Base-by-base conservation (phyloP, 805 yeast species). In the Candida ipomoeae region DNA sequence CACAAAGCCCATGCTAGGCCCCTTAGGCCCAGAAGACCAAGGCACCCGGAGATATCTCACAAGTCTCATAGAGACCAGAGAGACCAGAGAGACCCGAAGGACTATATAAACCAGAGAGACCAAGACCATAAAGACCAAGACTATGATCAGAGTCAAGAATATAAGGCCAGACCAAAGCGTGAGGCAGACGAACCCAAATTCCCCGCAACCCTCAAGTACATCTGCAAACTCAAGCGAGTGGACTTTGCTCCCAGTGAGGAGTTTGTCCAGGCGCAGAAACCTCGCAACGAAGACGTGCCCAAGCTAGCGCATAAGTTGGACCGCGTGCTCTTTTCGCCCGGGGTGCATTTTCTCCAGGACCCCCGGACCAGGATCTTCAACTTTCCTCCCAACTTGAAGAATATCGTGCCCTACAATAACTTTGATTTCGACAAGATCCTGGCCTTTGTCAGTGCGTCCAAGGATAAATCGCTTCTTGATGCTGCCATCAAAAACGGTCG, bases 331-430 rank as follows among this genome's bases (percentile, higher is more conserved):
- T 88, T 86, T 63, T 83, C 85, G 31, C 96, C 96, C 0, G 64
- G 95, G 79, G 84, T 88, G 1, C 96, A 90, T 57, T 84, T 79
- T 52, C 65, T 87, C 32, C 82, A 81, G 60, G 97, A 91, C 66
- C 84, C 90, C 17, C 74, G 97, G 52, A 81, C 96, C 0, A 74
- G 83, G 43, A 83, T 82, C 1, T 83, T 75, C 65, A 88, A 89
- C 63, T 90, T 87, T 63, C 70, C 82, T 7, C 82, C 84, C 2
- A 73, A 69, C 48, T 68, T 92, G 40, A 78, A 78, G 53, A 63
- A 76, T 8, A 80, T 91, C 21, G 79, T 85, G 54, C 74, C 82
- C 5, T 76, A 85, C 32, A 47, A 81, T 23, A 84, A 87, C 36
- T 85, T 89, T 57, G 82, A 87, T 60, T 83, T 83, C 60, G 74